Evolutionary conservation across 2,329 filamentous ascomycete genomes (phyloP).

Genomic region (Diplodia scrobiculata): DNA sequence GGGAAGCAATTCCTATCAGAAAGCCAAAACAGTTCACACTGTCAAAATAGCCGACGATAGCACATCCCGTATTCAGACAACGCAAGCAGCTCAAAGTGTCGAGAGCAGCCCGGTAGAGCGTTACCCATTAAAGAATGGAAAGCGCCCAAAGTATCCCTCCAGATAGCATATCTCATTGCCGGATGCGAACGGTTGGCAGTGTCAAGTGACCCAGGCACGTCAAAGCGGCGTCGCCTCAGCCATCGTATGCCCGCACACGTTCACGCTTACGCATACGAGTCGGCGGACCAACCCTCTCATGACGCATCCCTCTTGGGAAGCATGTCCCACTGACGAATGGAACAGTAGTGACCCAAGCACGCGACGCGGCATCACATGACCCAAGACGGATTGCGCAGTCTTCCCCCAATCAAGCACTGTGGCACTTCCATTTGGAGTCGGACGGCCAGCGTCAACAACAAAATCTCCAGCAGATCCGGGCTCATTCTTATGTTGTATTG

Average conservation of each 20-base stretch:
- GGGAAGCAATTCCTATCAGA: neutral
- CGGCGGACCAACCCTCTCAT: too few species aligned
- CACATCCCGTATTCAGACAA: too few species aligned
- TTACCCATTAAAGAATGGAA: too few species aligned
- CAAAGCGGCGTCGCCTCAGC: neutral
- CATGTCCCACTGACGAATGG: too few species aligned
- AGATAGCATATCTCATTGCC: too few species aligned
- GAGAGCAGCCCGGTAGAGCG: fast-evolving
- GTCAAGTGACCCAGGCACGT: neutral
- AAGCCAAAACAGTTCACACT: too few species aligned
- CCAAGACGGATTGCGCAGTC: neutral
- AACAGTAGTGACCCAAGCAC: neutral
- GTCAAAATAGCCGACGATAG: neutral
- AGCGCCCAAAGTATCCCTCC: too few species aligned
- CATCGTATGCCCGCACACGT: neutral
- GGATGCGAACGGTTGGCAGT: too few species aligned
- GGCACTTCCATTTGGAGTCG: neutral
- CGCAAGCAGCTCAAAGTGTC: too few species aligned
- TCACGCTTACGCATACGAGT: too few species aligned
- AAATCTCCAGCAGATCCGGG: neutral
- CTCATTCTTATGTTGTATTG: neutral
- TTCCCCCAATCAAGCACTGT: neutral
- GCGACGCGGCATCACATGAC: neutral
- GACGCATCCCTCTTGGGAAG: too few species aligned
- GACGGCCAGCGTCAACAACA: neutral